Percentiles rank a stretch among this genome's conserved stretches.
Evolutionary conservation across 768 basidiomycete genomes (phyloP).

Genomic region (Termitomyces sp.): DNA sequence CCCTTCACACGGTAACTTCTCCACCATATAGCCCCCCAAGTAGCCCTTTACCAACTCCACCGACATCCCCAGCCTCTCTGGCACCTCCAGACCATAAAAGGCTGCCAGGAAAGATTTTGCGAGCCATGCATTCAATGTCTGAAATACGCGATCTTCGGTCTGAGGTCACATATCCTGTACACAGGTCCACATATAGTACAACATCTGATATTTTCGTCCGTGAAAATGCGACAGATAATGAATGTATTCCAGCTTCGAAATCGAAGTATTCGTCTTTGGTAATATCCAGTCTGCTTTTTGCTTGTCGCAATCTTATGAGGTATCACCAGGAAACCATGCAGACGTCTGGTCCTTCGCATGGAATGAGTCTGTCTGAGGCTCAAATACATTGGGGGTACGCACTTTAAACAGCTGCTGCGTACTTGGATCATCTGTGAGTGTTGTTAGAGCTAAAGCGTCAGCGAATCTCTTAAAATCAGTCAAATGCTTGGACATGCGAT

Average conservation of each 20-base stretch:
- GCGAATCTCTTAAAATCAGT: background rate
- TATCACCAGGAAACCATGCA: conserved; percentile 5
- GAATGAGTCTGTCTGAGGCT: conserved; percentile 9
- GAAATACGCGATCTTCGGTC: conserved; percentile 8
- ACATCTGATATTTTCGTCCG: conserved; percentile 2
- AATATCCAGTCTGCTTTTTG: background rate
- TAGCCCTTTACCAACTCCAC: conserved; percentile 30
- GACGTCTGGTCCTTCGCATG: background rate
- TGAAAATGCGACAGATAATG: background rate
- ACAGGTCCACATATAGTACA: conserved; percentile 20
- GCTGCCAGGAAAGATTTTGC: conserved; percentile 7
- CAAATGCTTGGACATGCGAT: background rate
- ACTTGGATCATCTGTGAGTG: background rate
- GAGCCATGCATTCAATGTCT: conserved; percentile 18
- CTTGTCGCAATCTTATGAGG: background rate
- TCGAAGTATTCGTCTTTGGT: background rate
- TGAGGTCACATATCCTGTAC: conserved; percentile 4
- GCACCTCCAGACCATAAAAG: background rate
- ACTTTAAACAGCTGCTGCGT: conserved; percentile 20
- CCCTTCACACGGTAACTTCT: conserved; percentile 21
- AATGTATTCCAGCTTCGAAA: background rate
- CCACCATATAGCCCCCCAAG: conserved; percentile 29
- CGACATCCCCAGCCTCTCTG: conserved; percentile 13
- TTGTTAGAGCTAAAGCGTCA: no score
- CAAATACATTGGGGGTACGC: conserved; percentile 41